Evolutionary conservation across 371 early-diverging fungal species (phyloP), one percentile per base, ranked within the genome.

Genomic region (Saksenaea oblongispora): DNA sequence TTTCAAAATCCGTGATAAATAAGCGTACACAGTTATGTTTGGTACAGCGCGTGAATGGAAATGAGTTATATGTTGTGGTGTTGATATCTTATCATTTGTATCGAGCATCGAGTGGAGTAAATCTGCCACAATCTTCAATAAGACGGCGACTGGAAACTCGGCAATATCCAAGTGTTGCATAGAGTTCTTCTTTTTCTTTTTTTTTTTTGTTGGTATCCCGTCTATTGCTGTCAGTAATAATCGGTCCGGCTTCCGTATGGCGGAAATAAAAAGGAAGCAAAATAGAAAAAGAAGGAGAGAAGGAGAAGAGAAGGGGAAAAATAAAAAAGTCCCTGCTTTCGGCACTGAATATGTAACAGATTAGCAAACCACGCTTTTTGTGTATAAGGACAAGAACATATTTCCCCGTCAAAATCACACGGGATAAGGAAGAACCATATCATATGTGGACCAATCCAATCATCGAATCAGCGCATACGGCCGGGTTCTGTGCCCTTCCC

Each of bases 11-110:
- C 93, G 82, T 26, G 76, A 66, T 35, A 92, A 70, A 59, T 93
- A 92, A 17, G 86, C 82, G 44, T 71, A 71, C 9, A 93, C 78
- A 8, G 86, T 76, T 51, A 93, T 93, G 34, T 75, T 80, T 10
- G 96, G 95, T 8, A 91, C 78, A 0, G 91, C 83, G 17, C 94
- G 82, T 7, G 94, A 92, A 75, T 96, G 95, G 65, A 96, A 96
- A 26, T 91, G 78, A 8, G 87, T 90, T 47, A 89, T 68, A 17
- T 54, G 34, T 37, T 72, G 71, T 3, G 84, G 79, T 15, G 82
- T 70, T 0, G 83, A 78, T 1, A 92, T 79, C 17, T 76, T 71
- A 72, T 93, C 92, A 71, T 94, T 94, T 56, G 84, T 74, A 9
- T 77, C 73, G 26, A 85, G 74, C 35, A 87, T 82, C 26, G 84